Evolutionary conservation across 371 early-diverging fungal species (phyloP), one percentile per base, ranked within the genome.

Genomic region (Lichtheimia corymbifera): DNA sequence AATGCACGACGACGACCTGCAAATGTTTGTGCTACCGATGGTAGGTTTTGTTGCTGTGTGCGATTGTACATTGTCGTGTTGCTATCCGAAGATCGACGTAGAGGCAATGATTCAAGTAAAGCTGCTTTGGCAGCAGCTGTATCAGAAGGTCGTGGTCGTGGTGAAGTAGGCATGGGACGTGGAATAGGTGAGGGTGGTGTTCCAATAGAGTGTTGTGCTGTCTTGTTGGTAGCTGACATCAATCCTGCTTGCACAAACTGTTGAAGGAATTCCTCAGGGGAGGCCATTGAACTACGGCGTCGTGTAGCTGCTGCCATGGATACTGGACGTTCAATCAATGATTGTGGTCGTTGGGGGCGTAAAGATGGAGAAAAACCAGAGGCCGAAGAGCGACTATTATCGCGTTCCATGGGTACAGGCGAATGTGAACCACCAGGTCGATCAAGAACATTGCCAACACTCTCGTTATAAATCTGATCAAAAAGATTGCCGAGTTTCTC

Each of bases 391-490:
- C 35, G 35, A 2, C 35, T 35, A 35, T 35, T 35, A 2, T 35
- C 35, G 11, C 35, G 35, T 35, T 35, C 35, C 35, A 35, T 35
- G 35, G 35, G 35, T 35, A 35, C 11, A 35, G 35, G 35, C 9
- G 35, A 35, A 35, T 35, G 35, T 35, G 35, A 35, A 35, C 35
- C 35, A 11, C 35, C 11, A 35, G 35, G 11, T 35, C 35, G 35
- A 35, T 35, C 35, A 6, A 35, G 11, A 51, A 50, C 58, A 1
- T 67, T 66, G 43, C 70, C 72, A 27, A 84, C 77, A 11, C 80
- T 82, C 41, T 85, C 77, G 14, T 78, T 76, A 59, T 85, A 85
- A 22, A 85, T 74, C 66, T 79, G 76, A 53, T 85, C 83, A 70
- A 85, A 85, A 51, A 83, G 73, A 25, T 76, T 73, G 50, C 69